These are phyloP conservation scores for Daedaleopsis sinensis DNA, from an alignment of 768 basidiomycete genomes.

Conservation along the genomic window DNA sequence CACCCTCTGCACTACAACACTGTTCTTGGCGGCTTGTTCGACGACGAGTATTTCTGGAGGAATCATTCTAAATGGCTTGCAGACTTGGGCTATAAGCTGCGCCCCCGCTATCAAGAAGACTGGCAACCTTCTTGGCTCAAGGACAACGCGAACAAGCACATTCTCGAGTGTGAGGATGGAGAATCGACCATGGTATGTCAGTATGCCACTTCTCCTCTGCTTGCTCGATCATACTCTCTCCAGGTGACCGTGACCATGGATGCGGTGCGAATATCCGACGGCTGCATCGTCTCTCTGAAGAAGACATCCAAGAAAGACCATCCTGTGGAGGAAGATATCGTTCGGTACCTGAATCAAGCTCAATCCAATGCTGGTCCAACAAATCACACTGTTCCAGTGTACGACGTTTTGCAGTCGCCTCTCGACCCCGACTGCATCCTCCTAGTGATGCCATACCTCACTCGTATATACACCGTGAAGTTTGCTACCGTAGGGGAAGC, in stretches of 20 bases:
- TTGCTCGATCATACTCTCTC: neutral
- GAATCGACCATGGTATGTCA: neutral
- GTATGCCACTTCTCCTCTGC: neutral
- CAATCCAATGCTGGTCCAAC: constrained; percentile 7
- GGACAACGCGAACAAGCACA: neutral
- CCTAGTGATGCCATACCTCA: constrained; percentile 37
- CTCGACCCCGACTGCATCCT: constrained; percentile 11
- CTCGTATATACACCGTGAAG: constrained; percentile 28
- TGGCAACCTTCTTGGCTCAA: constrained; percentile 32
- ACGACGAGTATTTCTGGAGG: constrained; percentile 11
- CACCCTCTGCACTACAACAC: neutral
- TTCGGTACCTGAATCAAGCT: constrained; percentile 3
- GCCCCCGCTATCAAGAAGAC: constrained; percentile 26
- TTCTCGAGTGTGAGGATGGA: constrained; percentile 11
- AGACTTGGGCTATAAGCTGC: constrained; percentile 25
- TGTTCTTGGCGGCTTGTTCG: neutral
- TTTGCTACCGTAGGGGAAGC: constrained; percentile 41
- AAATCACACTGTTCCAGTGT: constrained; percentile 29
- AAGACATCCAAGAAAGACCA: constrained; percentile 8
- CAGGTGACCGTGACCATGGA: constrained; percentile 14
- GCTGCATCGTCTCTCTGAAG: constrained; percentile 20
- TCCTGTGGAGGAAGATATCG: constrained; percentile 22
- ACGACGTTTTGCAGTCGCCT: constrained; percentile 24
- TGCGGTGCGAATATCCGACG: constrained; percentile 25
- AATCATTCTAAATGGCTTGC: constrained; percentile 16